These are phyloP conservation scores for Leptographium procerum DNA, from an alignment of 2,329 filamentous ascomycete species.

Conservation along the genomic window DNA sequence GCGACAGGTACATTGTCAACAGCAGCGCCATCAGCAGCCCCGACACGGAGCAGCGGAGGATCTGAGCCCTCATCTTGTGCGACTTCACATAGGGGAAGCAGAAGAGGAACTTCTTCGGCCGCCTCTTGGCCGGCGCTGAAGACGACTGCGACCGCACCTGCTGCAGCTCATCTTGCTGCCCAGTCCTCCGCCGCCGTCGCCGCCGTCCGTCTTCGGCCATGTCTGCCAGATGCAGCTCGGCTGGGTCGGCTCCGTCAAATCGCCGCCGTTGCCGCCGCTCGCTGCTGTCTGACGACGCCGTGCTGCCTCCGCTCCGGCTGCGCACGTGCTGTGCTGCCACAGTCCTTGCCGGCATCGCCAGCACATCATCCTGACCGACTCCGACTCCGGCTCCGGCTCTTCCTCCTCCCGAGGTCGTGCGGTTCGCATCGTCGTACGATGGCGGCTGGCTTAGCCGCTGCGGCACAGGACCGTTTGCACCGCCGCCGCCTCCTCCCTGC, in stretches of 20 bases:
- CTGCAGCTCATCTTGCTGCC: slow-evolving; percentile 2
- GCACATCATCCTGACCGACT: background rate
- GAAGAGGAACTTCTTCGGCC: slow-evolving; percentile 34
- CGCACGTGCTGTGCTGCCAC: slow-evolving; percentile 11
- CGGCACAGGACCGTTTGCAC: slow-evolving; percentile 21
- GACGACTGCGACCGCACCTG: too few species aligned
- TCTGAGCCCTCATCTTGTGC: slow-evolving; percentile 38
- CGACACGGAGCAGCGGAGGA: slow-evolving; percentile 52
- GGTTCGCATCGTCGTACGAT: background rate
- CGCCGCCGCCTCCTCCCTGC: too few species aligned
- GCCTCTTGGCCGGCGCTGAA: slow-evolving; percentile 7
- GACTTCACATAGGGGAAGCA: slow-evolving; percentile 47
- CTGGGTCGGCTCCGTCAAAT: slow-evolving; percentile 33
- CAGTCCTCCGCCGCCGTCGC: slow-evolving; percentile 13
- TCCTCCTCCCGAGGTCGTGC: too few species aligned
- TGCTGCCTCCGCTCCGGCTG: background rate
- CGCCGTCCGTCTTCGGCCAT: slow-evolving; percentile 29
- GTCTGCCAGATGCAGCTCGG: slow-evolving; percentile 34
- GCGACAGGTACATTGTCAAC: slow-evolving; percentile 56
- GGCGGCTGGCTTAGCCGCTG: slow-evolving; percentile 9
- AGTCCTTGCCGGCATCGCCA: slow-evolving; percentile 11
- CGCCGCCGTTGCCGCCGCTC: slow-evolving; percentile 9
- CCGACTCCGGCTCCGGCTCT: too few species aligned
- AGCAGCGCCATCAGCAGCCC: slow-evolving; percentile 49
- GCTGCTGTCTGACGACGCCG: background rate